A percentile compares a stretch with the other conserved stretches of the same genome.
Conservation (phyloP, 2,329 filamentous ascomycete species). For the Sclerotinia sclerotiorum region DNA sequence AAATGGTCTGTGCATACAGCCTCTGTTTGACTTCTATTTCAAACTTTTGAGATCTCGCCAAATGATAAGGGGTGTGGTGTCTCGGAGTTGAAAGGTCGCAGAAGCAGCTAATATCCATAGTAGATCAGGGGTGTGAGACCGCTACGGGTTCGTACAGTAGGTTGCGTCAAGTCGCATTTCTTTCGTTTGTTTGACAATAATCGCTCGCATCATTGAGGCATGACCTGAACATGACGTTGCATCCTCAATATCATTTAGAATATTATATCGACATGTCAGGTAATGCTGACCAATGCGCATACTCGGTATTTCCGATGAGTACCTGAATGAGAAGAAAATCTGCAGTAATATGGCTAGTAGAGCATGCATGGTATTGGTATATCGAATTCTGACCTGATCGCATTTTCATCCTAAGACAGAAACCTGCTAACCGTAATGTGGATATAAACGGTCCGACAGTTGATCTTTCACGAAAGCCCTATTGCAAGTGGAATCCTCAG, state of each 20-base stretch:
- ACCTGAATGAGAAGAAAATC: background rate
- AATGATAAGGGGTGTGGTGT: conserved; percentile 12
- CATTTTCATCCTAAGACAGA: background rate
- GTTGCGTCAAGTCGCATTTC: conserved; percentile 2
- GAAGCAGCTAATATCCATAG: background rate
- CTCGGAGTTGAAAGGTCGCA: background rate
- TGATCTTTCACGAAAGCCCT: background rate
- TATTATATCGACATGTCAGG: background rate
- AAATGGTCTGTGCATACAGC: conserved; percentile 16
- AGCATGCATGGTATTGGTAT: background rate
- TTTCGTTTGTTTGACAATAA: conserved; percentile 12
- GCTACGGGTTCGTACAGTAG: conserved; percentile 12
- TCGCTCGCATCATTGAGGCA: conserved; percentile 4
- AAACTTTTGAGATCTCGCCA: conserved; percentile 10
- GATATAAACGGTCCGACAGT: conserved; percentile 17
- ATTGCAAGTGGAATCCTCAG: background rate
- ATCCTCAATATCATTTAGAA: conserved; percentile 9
- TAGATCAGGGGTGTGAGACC: conserved; percentile 15
- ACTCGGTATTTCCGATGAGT: background rate
- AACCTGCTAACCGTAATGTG: conserved; percentile 7
- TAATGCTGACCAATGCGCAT: conserved; percentile 17
- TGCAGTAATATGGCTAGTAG: background rate
- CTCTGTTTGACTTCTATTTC: conserved; percentile 18
- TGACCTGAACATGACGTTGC: conserved; percentile 7
- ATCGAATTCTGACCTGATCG: background rate